Evolutionary conservation across 345 rosid genomes (phyloP).

Genomic region (Mangifera indica): DNA sequence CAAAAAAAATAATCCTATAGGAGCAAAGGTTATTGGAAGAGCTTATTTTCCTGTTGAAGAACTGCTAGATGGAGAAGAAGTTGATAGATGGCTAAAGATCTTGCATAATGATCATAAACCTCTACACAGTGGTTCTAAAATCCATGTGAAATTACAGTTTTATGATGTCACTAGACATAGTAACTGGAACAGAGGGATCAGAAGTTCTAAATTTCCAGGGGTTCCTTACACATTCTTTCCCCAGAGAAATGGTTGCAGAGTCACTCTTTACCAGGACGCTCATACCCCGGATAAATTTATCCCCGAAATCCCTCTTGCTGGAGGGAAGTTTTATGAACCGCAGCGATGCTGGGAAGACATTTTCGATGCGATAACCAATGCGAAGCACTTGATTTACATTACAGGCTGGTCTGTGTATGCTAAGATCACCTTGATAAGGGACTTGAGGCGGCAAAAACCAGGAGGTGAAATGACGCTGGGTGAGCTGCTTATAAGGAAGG

Average conservation of each 20-base stretch:
- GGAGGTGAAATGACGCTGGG: slow-evolving; percentile 45
- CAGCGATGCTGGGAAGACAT: slow-evolving; percentile 55
- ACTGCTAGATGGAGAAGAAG: slow-evolving; percentile 39
- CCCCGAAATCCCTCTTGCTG: slow-evolving; percentile 34
- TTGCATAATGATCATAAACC: slow-evolving; percentile 22
- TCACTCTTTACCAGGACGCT: slow-evolving; percentile 60
- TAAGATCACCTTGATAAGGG: slow-evolving; percentile 44
- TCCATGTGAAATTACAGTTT: slow-evolving; percentile 43
- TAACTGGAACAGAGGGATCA: slow-evolving; percentile 49
- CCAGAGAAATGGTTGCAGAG: slow-evolving; percentile 44
- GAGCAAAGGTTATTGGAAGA: slow-evolving; percentile 36
- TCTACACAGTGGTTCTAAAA: slow-evolving; percentile 28
- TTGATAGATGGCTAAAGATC: slow-evolving; percentile 41
- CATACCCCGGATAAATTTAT: slow-evolving; percentile 37
- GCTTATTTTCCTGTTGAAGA: slow-evolving; percentile 43
- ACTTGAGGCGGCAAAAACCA: slow-evolving; percentile 29
- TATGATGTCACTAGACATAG: slow-evolving; percentile 27
- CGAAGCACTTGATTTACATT: slow-evolving; percentile 52
- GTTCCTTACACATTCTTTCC: slow-evolving; percentile 49
- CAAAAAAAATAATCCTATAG: slow-evolving; percentile 38
- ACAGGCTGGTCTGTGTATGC: slow-evolving; percentile 56
- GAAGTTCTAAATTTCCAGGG: slow-evolving; percentile 37
- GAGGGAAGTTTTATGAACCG: slow-evolving; percentile 35
- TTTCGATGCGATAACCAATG: slow-evolving; percentile 43
- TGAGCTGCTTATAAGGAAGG: slow-evolving; percentile 51